phyloP scores from a whole-genome alignment of 2,329 filamentous ascomycete species.

The Waltergamsia citrina region DNA sequence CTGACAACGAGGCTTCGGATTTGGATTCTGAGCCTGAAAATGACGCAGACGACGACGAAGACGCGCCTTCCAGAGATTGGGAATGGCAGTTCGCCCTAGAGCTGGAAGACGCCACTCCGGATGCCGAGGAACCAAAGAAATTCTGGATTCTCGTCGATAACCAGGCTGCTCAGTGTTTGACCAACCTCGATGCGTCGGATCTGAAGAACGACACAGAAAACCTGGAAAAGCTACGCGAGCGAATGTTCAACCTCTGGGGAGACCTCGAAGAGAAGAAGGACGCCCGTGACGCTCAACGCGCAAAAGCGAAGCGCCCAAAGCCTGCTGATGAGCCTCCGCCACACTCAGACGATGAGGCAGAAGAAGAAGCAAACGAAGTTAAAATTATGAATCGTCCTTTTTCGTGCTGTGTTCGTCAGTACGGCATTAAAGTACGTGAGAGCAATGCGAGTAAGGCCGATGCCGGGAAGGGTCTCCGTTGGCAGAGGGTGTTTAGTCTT shows the following conservation, averaged over 20 bases:
- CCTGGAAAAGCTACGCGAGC: conserved; percentile 52
- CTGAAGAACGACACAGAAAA: conserved; percentile 41
- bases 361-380: conserved; percentile 5
- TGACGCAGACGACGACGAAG: conserved; percentile 11
- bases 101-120: conserved; percentile 56
- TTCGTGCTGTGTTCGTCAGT: conserved; percentile 62
- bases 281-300: conserved; percentile 17
- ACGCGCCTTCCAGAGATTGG: conserved; percentile 42
- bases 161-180: conserved; percentile 36
- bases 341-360: conserved; percentile 25
- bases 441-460: conserved; percentile 30
- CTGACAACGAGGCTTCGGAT: conserved; percentile 24
- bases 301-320: conserved; percentile 2
- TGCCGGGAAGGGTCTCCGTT: conserved; percentile 36
- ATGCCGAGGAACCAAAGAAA: conserved; percentile 26
- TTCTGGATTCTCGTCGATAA: conserved; percentile 64
- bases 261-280: conserved; percentile 65
- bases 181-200: conserved; percentile 37
- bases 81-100: conserved; percentile 78
- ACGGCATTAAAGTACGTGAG: conserved; percentile 44
- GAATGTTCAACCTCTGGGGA: conserved; percentile 75
- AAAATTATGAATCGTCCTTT: conserved; percentile 49
- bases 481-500: conserved; percentile 54
- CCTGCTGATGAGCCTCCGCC: conserved; percentile 21
- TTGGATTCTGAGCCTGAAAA: conserved; percentile 12